Evolutionary conservation across 164 flowering plant genomes (phyloP), one percentile per base, ranked within the genome.

Genomic region (Aristolochia contorta): DNA sequence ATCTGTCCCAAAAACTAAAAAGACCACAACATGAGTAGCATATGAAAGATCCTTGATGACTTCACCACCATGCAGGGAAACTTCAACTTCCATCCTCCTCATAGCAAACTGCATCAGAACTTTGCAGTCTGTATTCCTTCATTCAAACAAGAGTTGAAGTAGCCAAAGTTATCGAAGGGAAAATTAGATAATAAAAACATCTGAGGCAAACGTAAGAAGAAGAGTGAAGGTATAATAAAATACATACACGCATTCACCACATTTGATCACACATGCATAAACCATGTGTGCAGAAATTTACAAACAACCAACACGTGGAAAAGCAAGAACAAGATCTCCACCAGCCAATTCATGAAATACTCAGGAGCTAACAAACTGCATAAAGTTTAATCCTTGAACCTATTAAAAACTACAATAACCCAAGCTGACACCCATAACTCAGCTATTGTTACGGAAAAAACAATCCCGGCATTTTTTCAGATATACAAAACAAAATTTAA

Each of bases 1-100:
- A 49, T 61, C 62, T 54, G 41, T 58, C 48, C 76, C 84, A 2
- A 73, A 78, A 50, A 43, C 41, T 54, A 80, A 70, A 63, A 86
- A 58, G 61, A 86, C 75, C 12, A 88, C 89, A 55, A 91, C 53
- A 78, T 94, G 99, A 41, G 97, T 84, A 58, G 95, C 93, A 71
- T 64, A 58, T 57, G 74, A 72, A 66, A 87, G 77, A 67, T 71
- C 64, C 46, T 75, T 63, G 57, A 75, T 62, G 46, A 85, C 75
- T 73, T 74, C 79, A 37, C 99, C 99, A 69, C 97, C 97, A 57
- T 73, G 72, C 74, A 83, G 74, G 50, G 72, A 68, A 63, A 91
- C 78, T 71, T 88, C 96, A 69, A 89, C 76, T 69, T 69, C 82
- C 78, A 91, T 67, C 72, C 97, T 82, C 73, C 81, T 82, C 56